Evolutionary conservation across 2,329 filamentous ascomycete species (phyloP), one percentile per base, ranked within the genome.

Genomic region (Lachnellula arida): DNA sequence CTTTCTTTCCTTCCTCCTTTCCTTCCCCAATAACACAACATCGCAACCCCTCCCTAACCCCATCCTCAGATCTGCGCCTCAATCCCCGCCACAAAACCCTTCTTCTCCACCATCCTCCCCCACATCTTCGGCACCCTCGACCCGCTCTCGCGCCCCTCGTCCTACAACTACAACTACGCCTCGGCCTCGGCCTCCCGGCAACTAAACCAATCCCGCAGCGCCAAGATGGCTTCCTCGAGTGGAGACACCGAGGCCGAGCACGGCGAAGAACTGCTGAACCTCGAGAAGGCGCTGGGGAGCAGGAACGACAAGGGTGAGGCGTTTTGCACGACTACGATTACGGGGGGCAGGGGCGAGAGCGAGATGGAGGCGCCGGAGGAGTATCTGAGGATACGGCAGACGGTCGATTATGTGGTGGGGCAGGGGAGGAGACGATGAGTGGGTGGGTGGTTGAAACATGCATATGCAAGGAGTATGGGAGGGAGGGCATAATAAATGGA

Each of bases 1-100:
- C n/a, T n/a, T n/a, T n/a, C n/a, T n/a, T n/a, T n/a, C n/a, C n/a
- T n/a, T n/a, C n/a, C n/a, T n/a, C n/a, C n/a, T n/a, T n/a, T n/a
- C n/a, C n/a, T n/a, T n/a, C n/a, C n/a, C n/a, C 19, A 3, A 28
- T 39, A 42, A n/a, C 32, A 5, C 6, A 8, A 19, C 2, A 23
- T 23, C 17, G 25, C 39, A 22, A 22, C 32, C 17, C 3, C 25
- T 15, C 22, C 22, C 49, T 9, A 51, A 23, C 15, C 17, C 34
- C 12, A 11, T 8, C 19, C n/a, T 2, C 23, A 74, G 73, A 74
- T 76, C 48, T 76, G 74, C 57, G 75, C 75, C 37, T 77, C 74
- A 2, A 67, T 76, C 14, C 75, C 75, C 2, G 73, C 75, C 5
- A 74, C 73, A 7, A 77, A 74, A 51, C 74, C 74, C 1, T 76